Percentiles rank a stretch among this genome's conserved stretches.
These are phyloP conservation scores for Camelina hispida DNA, from an alignment of 345 rosid genomes.

Conservation along the genomic window DNA sequence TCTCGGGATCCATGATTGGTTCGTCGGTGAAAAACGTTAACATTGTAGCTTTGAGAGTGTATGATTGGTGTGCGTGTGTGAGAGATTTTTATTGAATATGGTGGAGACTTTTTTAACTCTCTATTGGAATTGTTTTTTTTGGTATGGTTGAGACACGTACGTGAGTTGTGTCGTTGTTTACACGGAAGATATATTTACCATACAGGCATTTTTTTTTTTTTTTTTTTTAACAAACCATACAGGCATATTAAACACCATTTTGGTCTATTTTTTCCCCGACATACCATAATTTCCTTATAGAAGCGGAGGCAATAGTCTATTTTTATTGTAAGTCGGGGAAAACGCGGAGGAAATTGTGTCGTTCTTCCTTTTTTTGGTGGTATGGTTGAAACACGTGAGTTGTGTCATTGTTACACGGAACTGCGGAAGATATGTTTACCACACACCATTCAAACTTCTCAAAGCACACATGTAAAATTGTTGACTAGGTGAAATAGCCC, in stretches of 20 bases:
- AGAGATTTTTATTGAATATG: slow-evolving; percentile 7
- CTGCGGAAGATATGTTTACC: slow-evolving; percentile 5
- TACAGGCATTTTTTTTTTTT: too few relatives aligned
- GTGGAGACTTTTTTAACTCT: too few relatives aligned
- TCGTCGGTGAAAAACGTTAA: slow-evolving; percentile 4
- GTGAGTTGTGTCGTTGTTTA: neutral
- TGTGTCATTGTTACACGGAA: slow-evolving; percentile 23
- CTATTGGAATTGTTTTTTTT: neutral
- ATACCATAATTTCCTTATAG: neutral
- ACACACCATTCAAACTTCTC: neutral
- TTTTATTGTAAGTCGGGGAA: too few relatives aligned
- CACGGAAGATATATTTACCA: slow-evolving; percentile 25
- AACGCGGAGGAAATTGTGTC: too few relatives aligned
- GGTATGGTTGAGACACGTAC: slow-evolving; percentile 31
- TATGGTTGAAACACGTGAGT: slow-evolving; percentile 32
- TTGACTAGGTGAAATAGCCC: slow-evolving; percentile 34
- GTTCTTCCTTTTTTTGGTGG: neutral
- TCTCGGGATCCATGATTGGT: slow-evolving; percentile 42
- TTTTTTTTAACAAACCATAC: too few relatives aligned
- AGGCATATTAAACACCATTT: too few relatives aligned
- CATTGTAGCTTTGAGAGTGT: neutral
- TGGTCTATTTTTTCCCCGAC: neutral
- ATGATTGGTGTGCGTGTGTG: neutral
- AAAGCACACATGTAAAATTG: neutral
- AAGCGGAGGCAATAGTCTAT: too few relatives aligned